Base-by-base conservation (phyloP, 176 grass and related monocot species). In the Triticum timopheevii region DNA sequence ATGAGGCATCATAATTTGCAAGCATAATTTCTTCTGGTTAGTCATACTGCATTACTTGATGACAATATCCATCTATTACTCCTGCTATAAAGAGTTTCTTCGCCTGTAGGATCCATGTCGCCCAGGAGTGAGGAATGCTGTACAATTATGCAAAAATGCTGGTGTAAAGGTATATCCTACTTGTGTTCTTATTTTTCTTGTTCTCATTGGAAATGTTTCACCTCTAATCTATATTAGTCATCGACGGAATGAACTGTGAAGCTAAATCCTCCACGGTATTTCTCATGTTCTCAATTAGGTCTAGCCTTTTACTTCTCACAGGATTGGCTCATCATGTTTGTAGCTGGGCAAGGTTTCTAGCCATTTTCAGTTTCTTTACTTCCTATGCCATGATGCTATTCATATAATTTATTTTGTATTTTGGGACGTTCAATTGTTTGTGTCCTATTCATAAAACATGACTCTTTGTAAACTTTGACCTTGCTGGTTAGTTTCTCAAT, bases 71-170 rank as follows among this genome's bases (percentile, higher is more conserved):
- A 76, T 24, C 59, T 61, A 42, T 78, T 35, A 76, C 20, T 69
- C 24, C 17, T 85, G 64, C 27, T 66, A 67, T 73, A 86, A 84
- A 82, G 28, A 31, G n/a, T 61, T 83, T 91, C 35, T 87, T 69
- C 28, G 70, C 50, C 63, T 85, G 8, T 74, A 98, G 96, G 96
- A 98, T 89, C 88, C 96, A 61, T 98, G 96, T 81, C 93, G 96
- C 56, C 92, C 92, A 80, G 93, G 96, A 76, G 93, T 98, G 58
- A 89, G 50, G 91, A 94, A 91, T 84, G 92, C 96, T 87, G 96
- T 98, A 86, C 79, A 87, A 75, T 86, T 98, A 42, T 96, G 93
- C 81, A 86, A 40, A 30, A 45, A 42, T 91, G 92, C 96, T 5
- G 96, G 93, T 82, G 90, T 98, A 87, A 94, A 94, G 92, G 96